Conservation (phyloP, 2,329 filamentous ascomycete genomes). For the Paramyrothecium roridum region DNA sequence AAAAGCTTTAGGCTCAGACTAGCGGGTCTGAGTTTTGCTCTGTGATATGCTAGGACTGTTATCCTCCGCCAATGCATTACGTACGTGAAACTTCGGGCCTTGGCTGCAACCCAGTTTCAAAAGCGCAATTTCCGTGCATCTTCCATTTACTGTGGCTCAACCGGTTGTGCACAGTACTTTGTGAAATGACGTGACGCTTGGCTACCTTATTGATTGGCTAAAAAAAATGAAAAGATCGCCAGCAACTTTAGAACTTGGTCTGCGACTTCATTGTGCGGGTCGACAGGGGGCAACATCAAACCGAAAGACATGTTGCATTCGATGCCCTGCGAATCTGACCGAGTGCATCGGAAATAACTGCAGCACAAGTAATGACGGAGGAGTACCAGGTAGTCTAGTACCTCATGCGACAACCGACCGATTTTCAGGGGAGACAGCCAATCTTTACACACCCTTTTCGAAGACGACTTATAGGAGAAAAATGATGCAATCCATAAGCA, state of each 20-base stretch:
- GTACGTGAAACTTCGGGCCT: neutral
- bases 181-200: neutral
- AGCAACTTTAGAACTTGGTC: too few species aligned
- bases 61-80: neutral
- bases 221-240: too few species aligned
- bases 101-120: neutral
- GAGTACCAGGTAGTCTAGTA: neutral
- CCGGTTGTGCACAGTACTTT: neutral
- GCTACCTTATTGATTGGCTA: too few species aligned
- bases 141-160: neutral
- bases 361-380: neutral
- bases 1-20: neutral
- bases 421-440: neutral
- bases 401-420: neutral
- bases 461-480: neutral
- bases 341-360: too few species aligned
- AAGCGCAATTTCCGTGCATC: neutral
- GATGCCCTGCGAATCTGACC: neutral
- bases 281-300: neutral
- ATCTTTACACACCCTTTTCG: neutral
- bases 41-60: neutral
- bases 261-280: neutral
- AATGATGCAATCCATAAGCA: neutral
- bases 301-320: neutral
- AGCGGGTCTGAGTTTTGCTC: neutral